Evolutionary conservation across 805 yeast genomes (phyloP).

Genomic region (Ogataea glucozyma): DNA sequence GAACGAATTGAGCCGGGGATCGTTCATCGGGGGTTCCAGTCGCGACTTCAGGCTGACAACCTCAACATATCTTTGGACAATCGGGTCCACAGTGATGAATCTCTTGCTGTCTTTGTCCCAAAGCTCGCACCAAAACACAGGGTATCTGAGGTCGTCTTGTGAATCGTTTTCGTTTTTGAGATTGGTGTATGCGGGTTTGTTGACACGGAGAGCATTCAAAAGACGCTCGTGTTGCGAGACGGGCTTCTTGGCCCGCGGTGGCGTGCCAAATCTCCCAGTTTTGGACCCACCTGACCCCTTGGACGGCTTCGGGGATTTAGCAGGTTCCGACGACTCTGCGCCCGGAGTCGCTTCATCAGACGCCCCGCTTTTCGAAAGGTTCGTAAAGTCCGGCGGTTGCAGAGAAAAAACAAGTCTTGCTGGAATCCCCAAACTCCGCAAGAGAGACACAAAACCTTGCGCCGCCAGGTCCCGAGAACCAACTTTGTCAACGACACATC

Average conservation of each 20-base stretch:
- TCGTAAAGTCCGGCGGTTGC: conserved; percentile 87
- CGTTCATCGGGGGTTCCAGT: conserved; percentile 64
- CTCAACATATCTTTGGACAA: conserved; percentile 64
- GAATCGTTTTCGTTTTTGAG: conserved; percentile 9
- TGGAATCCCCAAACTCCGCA: conserved; percentile 68
- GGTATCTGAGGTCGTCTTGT: conserved; percentile 41
- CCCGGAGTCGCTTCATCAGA: too few species aligned
- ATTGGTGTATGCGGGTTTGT: conserved; percentile 23
- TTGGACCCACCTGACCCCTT: too few species aligned
- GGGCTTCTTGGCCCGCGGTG: too few species aligned
- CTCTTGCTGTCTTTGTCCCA: conserved; percentile 73
- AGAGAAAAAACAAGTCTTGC: conserved; percentile 78
- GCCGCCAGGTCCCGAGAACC: conserved; percentile 83
- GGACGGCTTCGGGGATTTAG: too few species aligned
- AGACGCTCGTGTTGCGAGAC: conserved; percentile 33
- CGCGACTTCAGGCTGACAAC: conserved; percentile 51
- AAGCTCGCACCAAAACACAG: conserved; percentile 91
- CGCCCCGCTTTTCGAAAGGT: conserved; percentile 21
- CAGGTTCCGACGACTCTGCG: too few species aligned
- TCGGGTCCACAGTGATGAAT: conserved; percentile 89
- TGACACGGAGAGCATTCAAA: conserved; percentile 30
- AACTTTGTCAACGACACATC: conserved; percentile 42
- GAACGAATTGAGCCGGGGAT: conserved; percentile 56
- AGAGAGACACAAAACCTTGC: conserved; percentile 80
- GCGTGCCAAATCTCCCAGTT: too few species aligned